Evolutionary conservation across 495 filamentous ascomycete species (phyloP), one percentile per base, ranked within the genome.

Genomic region (Talaromyces trachyspermus): DNA sequence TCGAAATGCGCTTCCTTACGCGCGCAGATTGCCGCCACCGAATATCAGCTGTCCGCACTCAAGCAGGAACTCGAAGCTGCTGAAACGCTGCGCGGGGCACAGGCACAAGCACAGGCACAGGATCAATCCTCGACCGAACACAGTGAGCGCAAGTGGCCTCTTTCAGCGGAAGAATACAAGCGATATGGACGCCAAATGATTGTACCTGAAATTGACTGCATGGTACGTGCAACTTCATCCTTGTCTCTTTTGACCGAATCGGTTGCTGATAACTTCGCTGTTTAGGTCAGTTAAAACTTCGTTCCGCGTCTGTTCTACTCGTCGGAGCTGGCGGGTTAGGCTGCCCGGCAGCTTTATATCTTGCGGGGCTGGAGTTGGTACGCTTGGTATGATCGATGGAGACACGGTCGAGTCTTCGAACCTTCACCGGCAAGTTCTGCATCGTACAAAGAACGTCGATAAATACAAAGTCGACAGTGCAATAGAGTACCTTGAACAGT

Each of bases 101-200:
- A 22, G 2, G 9, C 38, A 2, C 32, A 33, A 27, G 32, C 22
- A 0, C 29, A 35, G 12, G 33, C 36, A 18, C n/a, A 32, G 5
- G 43, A 36, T 24, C n/a, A n/a, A n/a, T 30, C 27, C 27, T 25
- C 44, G 6, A 35, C 20, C n/a, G 19, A 54, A 27, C 26, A 14
- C 17, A 3, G 14, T 0, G 37, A 46, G 17, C 65, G 63, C 48
- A 76, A 66, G 51, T 85, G 83, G 84, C 81, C 82, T 0, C 63
- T 91, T 7, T 59, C 63, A 0, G 64, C 60, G 20, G 75, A 84
- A 24, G 88, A 94, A 58, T 91, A 95, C 56, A 74, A 72, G 52
- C 78, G 89, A 42, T 98, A 98, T 70, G 89, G 88, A 4, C 74
- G 92, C 32, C 92, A 98, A 64, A 84, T 98, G 70, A 91, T 96